Evolutionary conservation across 352 stramenopile genomes (phyloP), one percentile per base, ranked within the genome.

Genomic region (Globisporangium irregulare): DNA sequence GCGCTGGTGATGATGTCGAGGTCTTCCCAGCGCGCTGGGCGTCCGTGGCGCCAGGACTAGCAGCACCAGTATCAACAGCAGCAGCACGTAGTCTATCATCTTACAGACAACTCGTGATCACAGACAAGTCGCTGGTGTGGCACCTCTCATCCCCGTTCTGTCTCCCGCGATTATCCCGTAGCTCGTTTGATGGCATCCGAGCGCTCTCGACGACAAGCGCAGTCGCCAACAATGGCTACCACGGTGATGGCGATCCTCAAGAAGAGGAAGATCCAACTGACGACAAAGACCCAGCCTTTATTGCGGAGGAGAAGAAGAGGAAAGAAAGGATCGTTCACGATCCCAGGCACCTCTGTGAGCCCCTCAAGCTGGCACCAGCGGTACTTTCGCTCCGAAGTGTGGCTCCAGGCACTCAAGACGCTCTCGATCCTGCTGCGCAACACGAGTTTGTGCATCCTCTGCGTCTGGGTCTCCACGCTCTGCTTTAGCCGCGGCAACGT

Each of bases 391-490:
- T 41, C 29, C 41, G 70, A 46, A 48, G 62, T 59, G 38, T 68
- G 14, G 62, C 58, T 38, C 12, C 27, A 64, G 25, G 29, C 74
- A 54, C 46, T 73, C 27, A 57, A 61, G 48, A 43, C 67, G 64
- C 60, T 67, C n/a, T 67, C 53, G 24, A 61, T 67, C 24, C 51
- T 81, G 6, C 51, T 77, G 22, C 70, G 70, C 32, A 81, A 81
- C 53, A 58, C 64, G 0, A 2, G 70, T 5, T 8, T 69, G 12
- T 69, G 70, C 27, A 59, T 74, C 51, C 12, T 70, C 5, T 70
- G 65, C 27, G 62, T 66, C 1, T 71, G 48, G 41, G 24, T 71
- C 20, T 55, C 71, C 24, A 79, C 67, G n/a, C 62, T 63, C 34
- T 61, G 43, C 9, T 73, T 70, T 62, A 77, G 71, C 50, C 24